Conservation (phyloP, 805 yeast genomes). For the Starmerella vaccinii region DNA sequence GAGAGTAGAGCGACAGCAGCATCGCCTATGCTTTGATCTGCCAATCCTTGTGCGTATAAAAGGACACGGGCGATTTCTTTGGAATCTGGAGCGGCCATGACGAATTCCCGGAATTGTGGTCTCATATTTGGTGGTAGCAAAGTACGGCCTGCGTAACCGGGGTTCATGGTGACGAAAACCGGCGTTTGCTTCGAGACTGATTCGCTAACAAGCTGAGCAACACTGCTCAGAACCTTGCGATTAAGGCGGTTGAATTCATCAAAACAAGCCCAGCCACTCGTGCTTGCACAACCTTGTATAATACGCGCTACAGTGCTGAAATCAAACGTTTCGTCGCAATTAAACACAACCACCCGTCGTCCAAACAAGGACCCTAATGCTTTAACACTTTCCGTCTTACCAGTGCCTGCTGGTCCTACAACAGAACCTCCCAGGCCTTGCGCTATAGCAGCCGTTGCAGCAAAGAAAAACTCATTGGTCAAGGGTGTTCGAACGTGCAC, state of each 20-base stretch:
- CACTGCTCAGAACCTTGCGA: slow-evolving; percentile 64
- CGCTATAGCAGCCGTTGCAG: slow-evolving; percentile 64
- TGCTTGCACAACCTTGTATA: slow-evolving; percentile 63
- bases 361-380: slow-evolving; percentile 75
- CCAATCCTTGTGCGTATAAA: slow-evolving; percentile 55
- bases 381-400: slow-evolving; percentile 85
- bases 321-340: slow-evolving; percentile 86
- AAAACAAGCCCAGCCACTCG: slow-evolving; percentile 93
- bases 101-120: slow-evolving; percentile 62
- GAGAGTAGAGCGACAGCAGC: slow-evolving; percentile 47
- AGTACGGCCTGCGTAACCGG: slow-evolving; percentile 75
- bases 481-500: slow-evolving; percentile 69
- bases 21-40: slow-evolving; percentile 39
- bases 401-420: slow-evolving; percentile 96
- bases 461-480: slow-evolving; percentile 49
- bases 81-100: slow-evolving; percentile 64
- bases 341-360: slow-evolving; percentile 69
- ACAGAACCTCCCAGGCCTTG: slow-evolving; percentile 80
- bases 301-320: slow-evolving; percentile 68
- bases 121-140: slow-evolving; percentile 76
- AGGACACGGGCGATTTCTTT: slow-evolving; percentile 58
- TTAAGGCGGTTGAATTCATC: slow-evolving; percentile 86
- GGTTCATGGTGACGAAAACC: slow-evolving; percentile 83
- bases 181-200: slow-evolving; percentile 42
- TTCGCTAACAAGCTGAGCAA: slow-evolving; percentile 65